Percentiles rank a stretch among this genome's conserved stretches.
These are phyloP conservation scores for Spencermartinsiella ligniputridi DNA, from an alignment of 1,139 yeast species.

Conservation along the genomic window DNA sequence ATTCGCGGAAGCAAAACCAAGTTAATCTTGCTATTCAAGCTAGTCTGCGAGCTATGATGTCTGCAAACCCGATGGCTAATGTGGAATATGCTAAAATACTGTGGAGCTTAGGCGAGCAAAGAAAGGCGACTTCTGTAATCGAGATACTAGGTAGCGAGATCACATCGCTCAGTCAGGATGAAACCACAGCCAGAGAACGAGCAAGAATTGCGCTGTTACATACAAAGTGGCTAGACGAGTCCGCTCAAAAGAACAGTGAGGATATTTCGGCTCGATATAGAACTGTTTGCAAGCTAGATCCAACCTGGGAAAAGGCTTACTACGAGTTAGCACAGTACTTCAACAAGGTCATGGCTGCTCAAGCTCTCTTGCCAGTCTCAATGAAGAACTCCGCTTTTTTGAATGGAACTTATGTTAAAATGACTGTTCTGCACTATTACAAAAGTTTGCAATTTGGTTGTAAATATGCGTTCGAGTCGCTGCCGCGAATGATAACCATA, in stretches of 20 bases:
- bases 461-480: conserved; percentile 70
- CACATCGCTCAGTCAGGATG: conserved; percentile 21
- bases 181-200: conserved; percentile 14
- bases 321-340: conserved; percentile 78
- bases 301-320: conserved; percentile 72
- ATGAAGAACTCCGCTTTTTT: conserved; percentile 32
- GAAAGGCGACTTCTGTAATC: conserved; percentile 75
- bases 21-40: conserved; percentile 71
- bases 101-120: conserved; percentile 89
- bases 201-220: conserved; percentile 54
- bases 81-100: conserved; percentile 78
- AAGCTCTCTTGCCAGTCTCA: conserved; percentile 36
- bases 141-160: conserved; percentile 36
- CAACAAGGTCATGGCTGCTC: conserved; percentile 70
- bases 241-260: conserved; percentile 78
- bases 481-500: conserved; percentile 83
- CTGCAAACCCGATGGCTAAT: conserved; percentile 49
- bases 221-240: conserved; percentile 83
- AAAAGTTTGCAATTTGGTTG: conserved; percentile 67
- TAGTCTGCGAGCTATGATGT: conserved; percentile 61
- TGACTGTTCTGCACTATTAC: conserved; percentile 60
- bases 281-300: conserved; percentile 53
- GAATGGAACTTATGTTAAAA: conserved; percentile 62
- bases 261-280: conserved; percentile 68
- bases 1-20: conserved; percentile 66